Evolutionary conservation across 495 filamentous ascomycete genomes (phyloP).

Genomic region (Thermothielavioides terrestris): DNA sequence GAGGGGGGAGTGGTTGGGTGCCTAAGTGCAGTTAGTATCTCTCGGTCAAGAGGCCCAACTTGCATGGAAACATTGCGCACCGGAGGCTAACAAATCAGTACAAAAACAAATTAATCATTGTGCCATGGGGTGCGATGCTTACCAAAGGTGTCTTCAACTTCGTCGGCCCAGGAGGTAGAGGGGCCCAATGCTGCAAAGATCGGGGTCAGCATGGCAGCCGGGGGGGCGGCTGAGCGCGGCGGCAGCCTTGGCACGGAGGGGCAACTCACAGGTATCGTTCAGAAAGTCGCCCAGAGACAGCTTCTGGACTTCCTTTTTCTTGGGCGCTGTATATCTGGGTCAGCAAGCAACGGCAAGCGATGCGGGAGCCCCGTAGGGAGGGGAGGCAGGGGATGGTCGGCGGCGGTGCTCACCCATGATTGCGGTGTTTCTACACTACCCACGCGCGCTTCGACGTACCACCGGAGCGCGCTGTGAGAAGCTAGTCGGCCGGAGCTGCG

Average conservation of each 20-base stretch:
- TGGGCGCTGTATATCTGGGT: constrained; percentile 61
- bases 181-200: constrained; percentile 58
- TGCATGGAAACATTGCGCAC: neutral
- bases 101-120: neutral
- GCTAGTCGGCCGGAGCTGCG: constrained; percentile 11
- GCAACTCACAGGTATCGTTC: constrained; percentile 64
- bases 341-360: constrained; percentile 18
- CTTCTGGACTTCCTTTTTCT: constrained; percentile 78
- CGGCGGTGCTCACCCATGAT: constrained; percentile 70
- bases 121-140: constrained; percentile 26
- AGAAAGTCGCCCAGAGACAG: constrained; percentile 91
- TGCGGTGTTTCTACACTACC: constrained; percentile 57
- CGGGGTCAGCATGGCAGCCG: constrained; percentile 11
- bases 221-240: constrained; percentile 3
- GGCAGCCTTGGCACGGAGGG: constrained; percentile 21
- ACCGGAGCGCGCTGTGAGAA: constrained; percentile 38
- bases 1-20: constrained; percentile 38
- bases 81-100: neutral
- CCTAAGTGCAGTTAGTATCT: constrained; percentile 17
- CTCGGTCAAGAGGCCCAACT: neutral
- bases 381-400: constrained; percentile 4
- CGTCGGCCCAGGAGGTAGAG: constrained; percentile 90
- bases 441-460: constrained; percentile 34
- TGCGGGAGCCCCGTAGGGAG: constrained; percentile 9
- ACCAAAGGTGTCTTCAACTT: constrained; percentile 84